Evolutionary conservation across 306 rosid species (phyloP).

Genomic region (Quercus ilex): DNA sequence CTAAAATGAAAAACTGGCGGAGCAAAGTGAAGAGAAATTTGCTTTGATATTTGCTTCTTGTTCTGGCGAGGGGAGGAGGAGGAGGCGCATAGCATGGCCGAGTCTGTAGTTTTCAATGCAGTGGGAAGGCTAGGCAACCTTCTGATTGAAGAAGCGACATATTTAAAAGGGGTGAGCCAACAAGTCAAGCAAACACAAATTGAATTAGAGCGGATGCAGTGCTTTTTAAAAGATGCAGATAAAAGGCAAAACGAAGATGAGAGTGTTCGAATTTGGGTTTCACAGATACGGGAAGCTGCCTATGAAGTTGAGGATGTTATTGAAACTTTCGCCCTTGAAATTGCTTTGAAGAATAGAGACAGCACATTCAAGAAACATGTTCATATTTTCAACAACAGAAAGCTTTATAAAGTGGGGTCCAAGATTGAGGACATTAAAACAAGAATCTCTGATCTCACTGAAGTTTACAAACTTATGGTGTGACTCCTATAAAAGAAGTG

Average conservation of each 20-base stretch:
- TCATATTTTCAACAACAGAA: not conserved
- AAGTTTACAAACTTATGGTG: slow-evolving; percentile 34
- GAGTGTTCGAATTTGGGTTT: slow-evolving; percentile 30
- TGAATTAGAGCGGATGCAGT: slow-evolving; percentile 41
- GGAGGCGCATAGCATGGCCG: slow-evolving; percentile 25
- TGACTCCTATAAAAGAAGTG: slow-evolving; percentile 20
- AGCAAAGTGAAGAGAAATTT: no score
- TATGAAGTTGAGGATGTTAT: slow-evolving; percentile 44
- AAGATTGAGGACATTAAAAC: slow-evolving; percentile 19
- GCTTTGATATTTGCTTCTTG: not conserved
- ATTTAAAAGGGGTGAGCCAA: slow-evolving; percentile 28
- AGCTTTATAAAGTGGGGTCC: slow-evolving; percentile 23
- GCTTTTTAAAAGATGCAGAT: slow-evolving; percentile 48
- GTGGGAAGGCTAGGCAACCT: slow-evolving; percentile 33
- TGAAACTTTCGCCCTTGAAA: slow-evolving; percentile 34
- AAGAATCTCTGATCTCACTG: slow-evolving; percentile 31
- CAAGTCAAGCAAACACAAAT: slow-evolving; percentile 22
- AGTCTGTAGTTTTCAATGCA: slow-evolving; percentile 36
- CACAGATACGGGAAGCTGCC: slow-evolving; percentile 40
- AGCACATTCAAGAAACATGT: slow-evolving; percentile 8
- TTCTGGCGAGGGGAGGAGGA: not conserved
- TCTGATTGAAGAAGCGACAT: slow-evolving; percentile 25
- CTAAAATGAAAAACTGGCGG: no score
- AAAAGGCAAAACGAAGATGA: slow-evolving; percentile 30
- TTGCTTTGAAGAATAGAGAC: not conserved